Evolutionary conservation across 116 monocot species (phyloP).

Genomic region (Phalaenopsis hybrid): DNA sequence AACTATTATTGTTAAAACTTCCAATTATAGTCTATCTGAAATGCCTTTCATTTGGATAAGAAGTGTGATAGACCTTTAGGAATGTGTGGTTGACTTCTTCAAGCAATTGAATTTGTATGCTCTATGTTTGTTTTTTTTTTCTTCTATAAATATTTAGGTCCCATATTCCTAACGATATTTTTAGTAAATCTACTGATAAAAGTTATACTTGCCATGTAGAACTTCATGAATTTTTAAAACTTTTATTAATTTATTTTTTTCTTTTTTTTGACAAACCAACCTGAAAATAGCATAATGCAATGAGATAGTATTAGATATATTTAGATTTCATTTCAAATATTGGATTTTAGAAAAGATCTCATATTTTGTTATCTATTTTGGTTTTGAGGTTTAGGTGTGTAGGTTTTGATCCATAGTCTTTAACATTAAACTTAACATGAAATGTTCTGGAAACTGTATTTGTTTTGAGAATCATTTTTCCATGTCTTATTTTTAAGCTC

Average conservation of each 20-base stretch:
- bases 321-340: too few species aligned
- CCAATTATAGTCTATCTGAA: conserved; percentile 19
- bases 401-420: too few species aligned
- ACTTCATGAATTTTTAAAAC: neutral
- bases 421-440: too few species aligned
- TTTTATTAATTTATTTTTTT: neutral
- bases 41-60: conserved; percentile 57
- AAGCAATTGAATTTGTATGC: conserved; percentile 38
- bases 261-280: neutral
- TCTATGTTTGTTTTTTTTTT: neutral
- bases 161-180: neutral
- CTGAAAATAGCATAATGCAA: neutral
- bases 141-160: neutral
- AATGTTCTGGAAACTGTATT: too few species aligned
- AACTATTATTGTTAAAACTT: too few species aligned
- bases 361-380: too few species aligned
- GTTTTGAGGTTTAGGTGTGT: too few species aligned
- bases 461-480: too few species aligned
- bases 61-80: conserved; percentile 37
- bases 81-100: conserved; percentile 37
- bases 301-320: neutral
- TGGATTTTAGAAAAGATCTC: too few species aligned
- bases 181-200: neutral
- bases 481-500: too few species aligned
- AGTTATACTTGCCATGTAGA: neutral